A percentile compares a stretch with the other conserved stretches of the same genome.
Conservation (phyloP, 805 yeast species). For the Candida silvicultrix region DNA sequence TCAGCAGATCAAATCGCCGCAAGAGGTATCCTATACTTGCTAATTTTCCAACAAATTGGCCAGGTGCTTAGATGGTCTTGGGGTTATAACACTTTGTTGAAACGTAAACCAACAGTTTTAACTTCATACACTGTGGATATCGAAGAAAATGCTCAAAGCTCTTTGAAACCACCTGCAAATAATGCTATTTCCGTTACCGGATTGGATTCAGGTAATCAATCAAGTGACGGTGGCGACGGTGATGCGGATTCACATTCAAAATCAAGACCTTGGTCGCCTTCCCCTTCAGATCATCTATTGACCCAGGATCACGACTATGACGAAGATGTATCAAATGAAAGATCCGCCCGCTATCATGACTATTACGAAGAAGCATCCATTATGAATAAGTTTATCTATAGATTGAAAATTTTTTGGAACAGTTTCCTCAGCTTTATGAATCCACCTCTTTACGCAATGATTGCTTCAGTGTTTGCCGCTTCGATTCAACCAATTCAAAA, state of each 20-base stretch:
- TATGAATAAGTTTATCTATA: too few species aligned
- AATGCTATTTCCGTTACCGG: neutral
- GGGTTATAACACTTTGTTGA: conserved; percentile 71
- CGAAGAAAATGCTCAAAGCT: neutral
- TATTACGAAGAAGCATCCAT: neutral
- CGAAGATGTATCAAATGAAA: neutral
- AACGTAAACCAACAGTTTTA: conserved; percentile 33
- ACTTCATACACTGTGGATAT: conserved; percentile 25
- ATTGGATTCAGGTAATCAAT: neutral
- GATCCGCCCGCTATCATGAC: neutral
- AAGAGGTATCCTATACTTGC: conserved; percentile 66
- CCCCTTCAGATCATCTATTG: conserved; percentile 6
- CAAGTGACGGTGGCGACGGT: neutral
- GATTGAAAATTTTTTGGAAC: neutral
- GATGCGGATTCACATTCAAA: neutral
- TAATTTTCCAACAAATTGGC: conserved; percentile 78
- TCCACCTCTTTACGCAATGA: conserved; percentile 81
- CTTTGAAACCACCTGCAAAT: neutral
- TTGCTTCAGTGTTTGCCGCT: conserved; percentile 62
- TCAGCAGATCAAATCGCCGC: conserved; percentile 65
- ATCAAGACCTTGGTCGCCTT: conserved; percentile 1
- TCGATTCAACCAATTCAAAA: conserved; percentile 52
- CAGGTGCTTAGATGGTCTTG: conserved; percentile 82
- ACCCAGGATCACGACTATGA: neutral
- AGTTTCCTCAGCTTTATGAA: conserved; percentile 38